These are phyloP conservation scores for Warburgia ugandensis DNA, from an alignment of 164 flowering plant genomes.

Conservation along the genomic window DNA sequence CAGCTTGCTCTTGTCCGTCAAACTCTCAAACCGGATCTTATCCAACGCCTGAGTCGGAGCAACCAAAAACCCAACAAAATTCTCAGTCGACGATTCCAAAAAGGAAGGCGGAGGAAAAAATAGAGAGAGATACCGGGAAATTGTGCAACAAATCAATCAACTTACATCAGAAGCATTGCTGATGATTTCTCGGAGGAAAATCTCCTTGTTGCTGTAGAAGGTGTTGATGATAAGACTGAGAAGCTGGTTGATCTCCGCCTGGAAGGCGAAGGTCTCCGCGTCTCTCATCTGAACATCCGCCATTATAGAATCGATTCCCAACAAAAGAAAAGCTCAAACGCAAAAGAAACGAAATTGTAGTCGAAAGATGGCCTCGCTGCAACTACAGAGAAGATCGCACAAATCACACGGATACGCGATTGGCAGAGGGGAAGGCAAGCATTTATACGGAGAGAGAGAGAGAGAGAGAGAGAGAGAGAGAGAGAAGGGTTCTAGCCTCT, in stretches of 20 bases:
- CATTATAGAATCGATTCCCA: conserved; percentile 6
- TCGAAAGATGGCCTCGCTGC: neutral
- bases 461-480: too few relatives aligned
- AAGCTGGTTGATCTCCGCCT: conserved; percentile 23
- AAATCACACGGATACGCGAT: too few relatives aligned
- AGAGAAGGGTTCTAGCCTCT: too few relatives aligned
- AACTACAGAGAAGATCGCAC: neutral
- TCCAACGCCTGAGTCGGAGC: conserved; percentile 25
- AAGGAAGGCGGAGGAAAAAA: too few relatives aligned
- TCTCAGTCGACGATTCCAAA: too few relatives aligned
- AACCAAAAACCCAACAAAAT: neutral
- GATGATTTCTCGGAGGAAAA: conserved; percentile 17
- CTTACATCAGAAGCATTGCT: conserved; percentile 18
- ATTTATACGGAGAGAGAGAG: too few relatives aligned
- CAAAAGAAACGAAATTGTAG: too few relatives aligned
- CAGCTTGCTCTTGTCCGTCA: conserved; percentile 42
- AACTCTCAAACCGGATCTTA: conserved; percentile 38
- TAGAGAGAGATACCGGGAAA: too few relatives aligned
- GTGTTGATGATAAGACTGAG: conserved; percentile 19
- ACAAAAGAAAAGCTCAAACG: too few relatives aligned
- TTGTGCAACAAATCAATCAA: neutral
- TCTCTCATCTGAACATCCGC: conserved; percentile 14
- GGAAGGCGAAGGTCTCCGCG: conserved; percentile 17
- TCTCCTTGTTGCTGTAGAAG: conserved; percentile 21
- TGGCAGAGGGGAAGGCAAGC: too few relatives aligned